Conservation (phyloP, 1,139 yeast genomes). For the Arxiozyma bovina region DNA sequence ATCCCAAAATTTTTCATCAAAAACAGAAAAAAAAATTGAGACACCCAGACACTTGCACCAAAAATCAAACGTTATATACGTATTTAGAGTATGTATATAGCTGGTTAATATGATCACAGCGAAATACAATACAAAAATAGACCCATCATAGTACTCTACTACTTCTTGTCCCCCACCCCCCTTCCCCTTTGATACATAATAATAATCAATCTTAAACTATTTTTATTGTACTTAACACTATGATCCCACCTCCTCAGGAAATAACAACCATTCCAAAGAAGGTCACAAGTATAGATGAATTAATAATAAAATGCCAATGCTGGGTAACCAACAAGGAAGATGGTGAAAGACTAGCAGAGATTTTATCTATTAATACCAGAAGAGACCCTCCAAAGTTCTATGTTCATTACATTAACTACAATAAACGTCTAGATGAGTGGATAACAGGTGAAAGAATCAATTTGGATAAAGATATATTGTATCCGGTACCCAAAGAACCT, state of each 20-base stretch:
- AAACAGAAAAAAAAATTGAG: not conserved
- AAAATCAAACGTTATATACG: not conserved
- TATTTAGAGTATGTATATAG: too few relatives aligned
- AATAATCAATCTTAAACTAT: too few relatives aligned
- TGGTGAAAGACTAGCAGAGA: constrained; percentile 73
- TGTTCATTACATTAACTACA: constrained; percentile 90
- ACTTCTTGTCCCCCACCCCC: too few relatives aligned
- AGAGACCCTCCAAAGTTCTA: constrained; percentile 76
- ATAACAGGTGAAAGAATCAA: constrained; percentile 64
- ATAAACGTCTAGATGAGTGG: constrained; percentile 95
- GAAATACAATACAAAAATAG: too few relatives aligned
- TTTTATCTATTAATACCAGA: constrained; percentile 65
- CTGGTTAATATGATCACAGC: too few relatives aligned
- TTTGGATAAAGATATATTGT: constrained; percentile 53
- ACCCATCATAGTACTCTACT: not conserved
- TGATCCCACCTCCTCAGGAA: not conserved
- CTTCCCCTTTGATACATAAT: not conserved
- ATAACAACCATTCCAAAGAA: constrained; percentile 15
- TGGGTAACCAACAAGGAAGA: constrained; percentile 67
- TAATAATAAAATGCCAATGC: constrained; percentile 68
- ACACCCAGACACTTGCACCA: not conserved
- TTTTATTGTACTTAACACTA: not conserved
- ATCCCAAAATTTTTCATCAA: constrained; percentile 1
- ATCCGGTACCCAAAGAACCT: constrained; percentile 50
- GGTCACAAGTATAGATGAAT: constrained; percentile 37